Evolutionary conservation across 2,329 filamentous ascomycete species (phyloP), one percentile per base, ranked within the genome.

Genomic region (Macrophomina tecta): DNA sequence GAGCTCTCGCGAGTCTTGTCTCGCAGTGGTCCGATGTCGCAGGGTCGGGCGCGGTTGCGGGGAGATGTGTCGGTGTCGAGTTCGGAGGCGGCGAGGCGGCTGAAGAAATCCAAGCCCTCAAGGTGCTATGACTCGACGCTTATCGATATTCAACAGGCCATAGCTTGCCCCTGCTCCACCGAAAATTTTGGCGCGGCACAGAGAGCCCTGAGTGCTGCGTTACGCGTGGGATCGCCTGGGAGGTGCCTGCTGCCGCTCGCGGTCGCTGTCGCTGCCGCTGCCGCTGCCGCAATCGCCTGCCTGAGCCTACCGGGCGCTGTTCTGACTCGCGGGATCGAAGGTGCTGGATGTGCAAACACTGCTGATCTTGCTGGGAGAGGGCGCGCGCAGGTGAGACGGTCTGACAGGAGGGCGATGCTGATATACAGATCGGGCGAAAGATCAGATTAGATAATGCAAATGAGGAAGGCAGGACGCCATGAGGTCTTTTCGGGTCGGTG

Each of bases 21-120:
- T 66, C 53, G 65, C 34, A 40, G 28, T 45, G 55, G 62, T 45
- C 62, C 48, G 40, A 40, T 55, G 51, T 58, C 63, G 63, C 64
- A 49, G 53, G 45, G 46, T 46, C 64, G 55, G 46, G 38, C 51
- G 46, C 53, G 5, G 51, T 56, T 46, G 53, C 64, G 64, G 55
- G 64, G 55, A 58, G 23, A 23, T 23, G 45, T 53, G 46, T 61
- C 53, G 64, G 42, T 45, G 63, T 62, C 58, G 58, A 45, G 36
- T 42, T 62, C 45, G 58, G 58, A 62, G 56, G 45, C 58, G 58
- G 58, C 58, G 58, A 42, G 58, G 58, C 58, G 58, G 58, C 58
- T 48, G 58, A 62, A 62, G 58, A 62, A 62, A 62, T 62, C 49
- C 58, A 62, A 23, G 58, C 58, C 58, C 58, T 62, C 58, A 62